Conservation (phyloP, 2,329 filamentous ascomycete genomes). For the Diaporthe caulivora region DNA sequence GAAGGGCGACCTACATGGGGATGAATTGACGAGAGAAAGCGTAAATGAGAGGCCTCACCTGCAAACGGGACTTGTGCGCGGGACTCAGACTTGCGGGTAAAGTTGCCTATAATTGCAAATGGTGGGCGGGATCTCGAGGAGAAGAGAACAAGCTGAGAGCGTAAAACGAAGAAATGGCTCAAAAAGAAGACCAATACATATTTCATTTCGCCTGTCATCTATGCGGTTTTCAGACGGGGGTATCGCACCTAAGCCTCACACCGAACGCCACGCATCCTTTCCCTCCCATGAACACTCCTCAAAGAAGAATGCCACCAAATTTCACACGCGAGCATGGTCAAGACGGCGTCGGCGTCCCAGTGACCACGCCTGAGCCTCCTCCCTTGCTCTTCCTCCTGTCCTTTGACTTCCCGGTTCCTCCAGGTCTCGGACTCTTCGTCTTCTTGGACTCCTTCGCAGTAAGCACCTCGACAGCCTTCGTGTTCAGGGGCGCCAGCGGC, state of each 20-base stretch:
- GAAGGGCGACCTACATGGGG: not conserved
- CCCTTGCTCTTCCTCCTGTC: conserved; percentile 61
- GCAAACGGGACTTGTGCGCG: not conserved
- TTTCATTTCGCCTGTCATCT: conserved; percentile 10
- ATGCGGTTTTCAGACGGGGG: conserved; percentile 10
- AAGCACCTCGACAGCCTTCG: conserved; percentile 58
- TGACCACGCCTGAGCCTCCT: conserved; percentile 38
- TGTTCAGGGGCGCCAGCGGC: conserved; percentile 52
- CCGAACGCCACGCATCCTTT: conserved; percentile 19
- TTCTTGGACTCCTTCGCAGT: conserved; percentile 57
- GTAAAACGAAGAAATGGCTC: not conserved
- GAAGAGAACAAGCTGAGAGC: not conserved
- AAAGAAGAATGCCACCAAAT: not conserved
- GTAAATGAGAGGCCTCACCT: not conserved
- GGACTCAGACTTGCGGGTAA: too few relatives aligned
- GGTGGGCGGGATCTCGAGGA: not conserved
- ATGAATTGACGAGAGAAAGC: not conserved
- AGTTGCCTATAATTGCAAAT: not conserved
- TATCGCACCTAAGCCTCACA: conserved; percentile 22
- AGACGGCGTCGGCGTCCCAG: conserved; percentile 44
- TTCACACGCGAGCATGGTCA: conserved; percentile 17
- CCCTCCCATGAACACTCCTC: not conserved
- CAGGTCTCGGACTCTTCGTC: conserved; percentile 58
- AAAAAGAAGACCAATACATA: not conserved
- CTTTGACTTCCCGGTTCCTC: conserved; percentile 55